Conservation (phyloP, 306 rosid genomes). For the Fagus sylvatica region DNA sequence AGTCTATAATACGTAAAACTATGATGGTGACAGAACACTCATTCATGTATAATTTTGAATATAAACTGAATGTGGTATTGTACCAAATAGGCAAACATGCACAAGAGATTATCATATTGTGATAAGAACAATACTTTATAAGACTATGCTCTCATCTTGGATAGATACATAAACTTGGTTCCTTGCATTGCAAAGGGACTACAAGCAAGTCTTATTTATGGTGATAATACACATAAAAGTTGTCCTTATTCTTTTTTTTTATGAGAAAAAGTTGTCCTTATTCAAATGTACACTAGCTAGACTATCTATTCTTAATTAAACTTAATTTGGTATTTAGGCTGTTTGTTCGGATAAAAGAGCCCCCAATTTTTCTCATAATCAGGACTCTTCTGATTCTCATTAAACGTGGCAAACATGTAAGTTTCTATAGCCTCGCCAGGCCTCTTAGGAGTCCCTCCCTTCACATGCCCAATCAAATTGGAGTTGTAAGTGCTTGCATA, state of each 20-base stretch:
- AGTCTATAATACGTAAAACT: no score
- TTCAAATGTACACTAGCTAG: neutral
- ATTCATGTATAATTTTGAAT: no score
- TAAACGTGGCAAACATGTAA: constrained; percentile 40
- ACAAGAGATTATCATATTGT: no score
- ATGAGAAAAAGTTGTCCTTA: no score
- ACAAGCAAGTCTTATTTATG: neutral
- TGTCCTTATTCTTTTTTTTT: no score
- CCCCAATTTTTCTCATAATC: constrained; percentile 35
- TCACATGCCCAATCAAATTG: constrained; percentile 37
- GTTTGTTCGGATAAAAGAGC: constrained; percentile 33
- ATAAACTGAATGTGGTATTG: no score
- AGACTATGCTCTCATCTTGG: no score
- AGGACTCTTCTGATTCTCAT: constrained; percentile 31
- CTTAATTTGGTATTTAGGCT: constrained; percentile 25
- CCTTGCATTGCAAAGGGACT: neutral
- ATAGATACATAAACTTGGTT: no score
- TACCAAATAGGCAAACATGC: no score
- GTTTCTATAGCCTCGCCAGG: constrained; percentile 29
- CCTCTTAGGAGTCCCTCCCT: constrained; percentile 43
- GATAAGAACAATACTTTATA: no score
- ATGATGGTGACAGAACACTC: no score
- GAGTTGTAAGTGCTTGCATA: constrained; percentile 45
- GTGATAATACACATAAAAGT: neutral
- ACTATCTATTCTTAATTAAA: constrained; percentile 13